Conservation (phyloP, 179 eudicot genomes). For the Monotropa hypopitys region DNA sequence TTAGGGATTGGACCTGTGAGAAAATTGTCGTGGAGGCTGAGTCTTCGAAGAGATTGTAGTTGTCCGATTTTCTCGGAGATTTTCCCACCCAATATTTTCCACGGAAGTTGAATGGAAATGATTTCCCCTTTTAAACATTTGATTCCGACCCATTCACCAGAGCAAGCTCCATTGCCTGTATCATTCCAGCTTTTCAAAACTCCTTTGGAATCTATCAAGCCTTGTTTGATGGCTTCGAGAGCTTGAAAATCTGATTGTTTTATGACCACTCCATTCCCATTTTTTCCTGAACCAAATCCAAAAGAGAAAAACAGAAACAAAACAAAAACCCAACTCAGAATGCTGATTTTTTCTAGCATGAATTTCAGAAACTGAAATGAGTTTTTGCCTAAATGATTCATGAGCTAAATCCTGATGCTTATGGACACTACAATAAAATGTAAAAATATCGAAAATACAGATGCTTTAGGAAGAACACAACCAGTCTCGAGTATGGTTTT, state of each 20-base stretch:
- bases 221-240: constrained; percentile 45
- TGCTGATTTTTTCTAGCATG: neutral
- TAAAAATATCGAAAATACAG: neutral
- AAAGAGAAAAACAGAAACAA: constrained; percentile 3
- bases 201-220: constrained; percentile 30
- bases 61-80: constrained; percentile 48
- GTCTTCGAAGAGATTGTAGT: constrained; percentile 41
- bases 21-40: constrained; percentile 75
- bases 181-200: constrained; percentile 60
- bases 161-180: constrained; percentile 44
- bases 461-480: constrained; percentile 4
- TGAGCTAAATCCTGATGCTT: neutral
- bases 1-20: constrained; percentile 55
- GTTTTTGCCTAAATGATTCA: constrained; percentile 9
- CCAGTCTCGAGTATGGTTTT: neutral
- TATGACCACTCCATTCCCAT: constrained; percentile 29
- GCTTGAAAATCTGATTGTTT: constrained; percentile 55
- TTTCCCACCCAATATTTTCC: constrained; percentile 49
- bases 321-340: neutral
- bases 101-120: constrained; percentile 60
- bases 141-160: constrained; percentile 70
- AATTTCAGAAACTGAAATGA: constrained; percentile 6
- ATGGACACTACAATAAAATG: neutral
- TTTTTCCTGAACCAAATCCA: constrained; percentile 21
- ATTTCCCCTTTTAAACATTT: constrained; percentile 53